Evolutionary conservation across 2,329 filamentous ascomycete species (phyloP), one percentile per base, ranked within the genome.

Genomic region (Fusarium buxicola): DNA sequence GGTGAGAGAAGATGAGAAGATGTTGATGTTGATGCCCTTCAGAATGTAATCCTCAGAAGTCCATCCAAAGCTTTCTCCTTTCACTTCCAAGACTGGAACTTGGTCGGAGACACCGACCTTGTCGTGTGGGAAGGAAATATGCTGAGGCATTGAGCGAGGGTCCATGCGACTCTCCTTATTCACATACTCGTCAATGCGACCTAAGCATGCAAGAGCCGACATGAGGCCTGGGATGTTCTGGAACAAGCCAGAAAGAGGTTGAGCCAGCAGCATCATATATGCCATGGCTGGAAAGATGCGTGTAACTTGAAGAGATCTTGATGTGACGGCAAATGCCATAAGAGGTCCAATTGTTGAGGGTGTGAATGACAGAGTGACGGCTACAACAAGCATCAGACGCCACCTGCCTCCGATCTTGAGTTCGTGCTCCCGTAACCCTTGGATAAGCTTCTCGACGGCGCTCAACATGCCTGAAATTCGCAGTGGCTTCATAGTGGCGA

Each of bases 281-380:
- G 74, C 70, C 16, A 76, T 52, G 0, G 73, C 61, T 1, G 72
- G 70, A 44, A 75, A 76, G 15, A 74, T 72, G 8, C 58, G 65
- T 4, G 72, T 63, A 0, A 66, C 59, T 9, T 72, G 64, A 3
- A 76, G 59, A 2, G 51, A 48, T 2, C 54, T 43, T 2, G 58
- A 55, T 7, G 70, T 64, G 11, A 71, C 46, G n/a, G 67, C 70
- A 46, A 77, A 76, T 0, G 75, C 69, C 2, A 76, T 45, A 0
- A 77, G 70, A 0, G 78, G 78, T 3, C 70, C 71, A 2, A 80
- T 50, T 11, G 73, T 70, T 0, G 72, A 43, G 1, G 78, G 77
- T 3, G 66, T 56, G n/a, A 72, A 74, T 1, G 61, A 68, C 3
- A 75, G 69, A 1, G 70, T 28, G 7, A 74, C 75, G 1, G 65